These are phyloP conservation scores for Debaryomyces fabryi DNA, from an alignment of 1,139 yeast species.

Conservation along the genomic window DNA sequence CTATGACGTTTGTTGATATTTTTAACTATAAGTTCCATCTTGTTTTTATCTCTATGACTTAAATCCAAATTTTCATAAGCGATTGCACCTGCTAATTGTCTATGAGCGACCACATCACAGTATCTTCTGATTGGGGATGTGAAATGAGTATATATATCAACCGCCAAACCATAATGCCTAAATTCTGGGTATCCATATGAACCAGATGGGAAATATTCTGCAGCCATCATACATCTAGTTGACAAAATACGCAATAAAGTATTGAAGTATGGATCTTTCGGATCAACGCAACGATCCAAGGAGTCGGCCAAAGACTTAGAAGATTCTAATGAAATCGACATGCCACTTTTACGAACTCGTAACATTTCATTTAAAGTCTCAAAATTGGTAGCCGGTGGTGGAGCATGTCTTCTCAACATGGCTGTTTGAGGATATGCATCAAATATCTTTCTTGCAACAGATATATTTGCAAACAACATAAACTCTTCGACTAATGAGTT, in stretches of 20 bases:
- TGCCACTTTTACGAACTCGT: slow-evolving; percentile 72
- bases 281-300: slow-evolving; percentile 82
- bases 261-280: slow-evolving; percentile 85
- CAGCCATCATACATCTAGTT: slow-evolving; percentile 99
- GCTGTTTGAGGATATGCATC: slow-evolving; percentile 98
- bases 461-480: slow-evolving; percentile 95
- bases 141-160: slow-evolving; percentile 96
- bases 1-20: slow-evolving; percentile 94
- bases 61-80: slow-evolving; percentile 85
- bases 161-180: slow-evolving; percentile 95
- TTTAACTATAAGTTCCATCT: slow-evolving; percentile 86
- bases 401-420: slow-evolving; percentile 94
- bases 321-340: slow-evolving; percentile 77
- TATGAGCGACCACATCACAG: slow-evolving; percentile 96
- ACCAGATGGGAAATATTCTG: slow-evolving; percentile 97
- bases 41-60: slow-evolving; percentile 82
- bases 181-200: slow-evolving; percentile 90
- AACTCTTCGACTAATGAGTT: slow-evolving; percentile 97
- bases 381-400: slow-evolving; percentile 94
- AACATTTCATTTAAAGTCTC: slow-evolving; percentile 88
- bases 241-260: slow-evolving; percentile 95
- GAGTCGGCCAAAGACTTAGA: slow-evolving; percentile 95
- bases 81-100: slow-evolving; percentile 97
- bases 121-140: slow-evolving; percentile 98
- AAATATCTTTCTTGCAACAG: slow-evolving; percentile 90